phyloP scores from a whole-genome alignment of 108 stramenopile species.

The Bacterosira constricta region DNA sequence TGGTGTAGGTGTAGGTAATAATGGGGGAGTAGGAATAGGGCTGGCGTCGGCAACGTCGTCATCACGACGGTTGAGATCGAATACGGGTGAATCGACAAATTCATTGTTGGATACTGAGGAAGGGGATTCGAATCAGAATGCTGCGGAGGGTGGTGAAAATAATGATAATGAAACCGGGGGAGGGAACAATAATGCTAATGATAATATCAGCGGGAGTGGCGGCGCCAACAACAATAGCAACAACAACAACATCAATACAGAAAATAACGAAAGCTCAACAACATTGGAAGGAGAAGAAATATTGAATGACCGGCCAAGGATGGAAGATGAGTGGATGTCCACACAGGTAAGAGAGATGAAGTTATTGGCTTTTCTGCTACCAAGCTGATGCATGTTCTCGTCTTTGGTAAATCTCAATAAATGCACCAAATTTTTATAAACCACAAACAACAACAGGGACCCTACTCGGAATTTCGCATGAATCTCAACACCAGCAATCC shows the following conservation, averaged over 20 bases:
- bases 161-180: conserved; percentile 1
- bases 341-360: conserved; percentile 30
- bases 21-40: background rate
- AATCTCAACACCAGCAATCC: conserved; percentile 76
- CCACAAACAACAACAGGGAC: conserved; percentile 56
- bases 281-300: conserved; percentile 42
- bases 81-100: conserved; percentile 23
- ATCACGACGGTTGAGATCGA: conserved; percentile 2
- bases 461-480: conserved; percentile 82
- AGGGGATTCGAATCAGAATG: conserved; percentile 42
- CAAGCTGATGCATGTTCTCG: too few species aligned
- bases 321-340: conserved; percentile 89
- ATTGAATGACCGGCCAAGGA: conserved; percentile 44
- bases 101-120: conserved; percentile 11
- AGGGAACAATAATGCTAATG: background rate
- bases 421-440: too few species aligned
- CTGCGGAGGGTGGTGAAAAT: background rate
- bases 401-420: background rate
- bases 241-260: background rate
- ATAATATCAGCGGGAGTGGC: background rate
- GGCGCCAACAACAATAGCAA: background rate
- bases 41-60: background rate
- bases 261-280: conserved; percentile 4
- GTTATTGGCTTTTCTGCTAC: background rate
- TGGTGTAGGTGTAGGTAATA: background rate